These are phyloP conservation scores for Solidago caesia DNA, from an alignment of 129 eudicot genomes.

Conservation along the genomic window DNA sequence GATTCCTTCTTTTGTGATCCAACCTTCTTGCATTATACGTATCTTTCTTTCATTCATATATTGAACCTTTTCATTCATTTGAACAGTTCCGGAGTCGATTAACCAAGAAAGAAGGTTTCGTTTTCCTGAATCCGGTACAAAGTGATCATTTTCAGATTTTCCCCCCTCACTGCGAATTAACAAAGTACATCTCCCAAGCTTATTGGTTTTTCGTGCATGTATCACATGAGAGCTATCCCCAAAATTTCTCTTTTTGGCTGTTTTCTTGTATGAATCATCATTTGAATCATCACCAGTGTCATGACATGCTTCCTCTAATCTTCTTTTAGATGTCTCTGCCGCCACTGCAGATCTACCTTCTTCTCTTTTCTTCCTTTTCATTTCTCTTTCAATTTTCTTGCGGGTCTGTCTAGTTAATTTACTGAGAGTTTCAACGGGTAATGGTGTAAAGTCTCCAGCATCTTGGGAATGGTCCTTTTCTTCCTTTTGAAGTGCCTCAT, in stretches of 20 bases:
- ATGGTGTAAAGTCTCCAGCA: conserved; percentile 56
- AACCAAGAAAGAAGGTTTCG: conserved; percentile 81
- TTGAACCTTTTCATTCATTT: conserved; percentile 70
- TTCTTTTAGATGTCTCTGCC: conserved; percentile 40
- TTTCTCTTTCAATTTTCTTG: conserved; percentile 78
- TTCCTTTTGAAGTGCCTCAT: conserved; percentile 92
- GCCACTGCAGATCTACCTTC: conserved; percentile 28
- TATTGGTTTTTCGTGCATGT: conserved; percentile 60
- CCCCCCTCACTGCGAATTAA: conserved; percentile 64
- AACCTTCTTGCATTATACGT: conserved; percentile 82
- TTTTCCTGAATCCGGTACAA: conserved; percentile 72
- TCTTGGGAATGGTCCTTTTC: conserved; percentile 44
- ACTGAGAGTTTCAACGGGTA: conserved; percentile 71
- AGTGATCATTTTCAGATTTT: conserved; percentile 56
- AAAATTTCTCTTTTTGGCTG: conserved; percentile 21
- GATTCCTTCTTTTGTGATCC: conserved; percentile 91
- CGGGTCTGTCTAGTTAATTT: conserved; percentile 89
- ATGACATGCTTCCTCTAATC: conserved; percentile 33
- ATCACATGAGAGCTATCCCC: conserved; percentile 35
- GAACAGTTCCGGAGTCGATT: conserved; percentile 64
- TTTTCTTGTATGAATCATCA: conserved; percentile 34
- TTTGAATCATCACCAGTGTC: conserved; percentile 48
- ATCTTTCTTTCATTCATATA: conserved; percentile 80
- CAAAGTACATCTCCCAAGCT: conserved; percentile 74
- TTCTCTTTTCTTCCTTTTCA: conserved; percentile 76